phyloP scores from a whole-genome alignment of 2,329 filamentous ascomycete genomes.

The Neoscytalidium dimidiatum region DNA sequence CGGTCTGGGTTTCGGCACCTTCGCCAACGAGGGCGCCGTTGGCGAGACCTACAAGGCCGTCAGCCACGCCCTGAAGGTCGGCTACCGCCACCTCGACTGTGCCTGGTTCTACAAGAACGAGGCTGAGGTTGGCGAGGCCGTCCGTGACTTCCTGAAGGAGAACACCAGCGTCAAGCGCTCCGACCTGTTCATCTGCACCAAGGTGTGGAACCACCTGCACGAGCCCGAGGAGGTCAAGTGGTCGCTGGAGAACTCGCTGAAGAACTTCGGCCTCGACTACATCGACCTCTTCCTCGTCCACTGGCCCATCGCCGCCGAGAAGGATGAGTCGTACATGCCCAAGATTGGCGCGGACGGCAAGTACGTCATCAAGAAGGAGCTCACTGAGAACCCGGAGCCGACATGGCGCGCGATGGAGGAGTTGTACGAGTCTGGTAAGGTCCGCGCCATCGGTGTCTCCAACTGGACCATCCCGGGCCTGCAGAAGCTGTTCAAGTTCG shows the following conservation, averaged over 20 bases:
- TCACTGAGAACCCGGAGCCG: constrained; percentile 67
- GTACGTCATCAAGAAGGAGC: constrained; percentile 64
- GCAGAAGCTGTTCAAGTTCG: constrained; percentile 66
- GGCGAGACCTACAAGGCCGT: constrained; percentile 58
- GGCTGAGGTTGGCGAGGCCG: constrained; percentile 66
- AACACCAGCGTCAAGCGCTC: constrained; percentile 57
- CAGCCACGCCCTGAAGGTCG: constrained; percentile 58
- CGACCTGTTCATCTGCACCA: constrained; percentile 73
- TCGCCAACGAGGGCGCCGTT: constrained; percentile 67
- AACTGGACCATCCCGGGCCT: constrained; percentile 71
- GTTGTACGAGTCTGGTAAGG: constrained; percentile 61
- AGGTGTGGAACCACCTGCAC: constrained; percentile 62
- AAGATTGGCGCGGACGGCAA: constrained; percentile 58
- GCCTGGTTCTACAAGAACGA: constrained; percentile 75
- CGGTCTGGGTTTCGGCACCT: constrained; percentile 72
- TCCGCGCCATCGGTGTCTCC: constrained; percentile 69
- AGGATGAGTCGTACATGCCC: constrained; percentile 54
- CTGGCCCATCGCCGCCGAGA: constrained; percentile 55
- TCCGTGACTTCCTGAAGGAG: constrained; percentile 59
- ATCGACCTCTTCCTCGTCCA: constrained; percentile 74
- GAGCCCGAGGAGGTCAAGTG: constrained; percentile 62
- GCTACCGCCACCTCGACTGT: constrained; percentile 68
- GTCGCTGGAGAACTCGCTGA: constrained; percentile 62
- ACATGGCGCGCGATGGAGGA: constrained; percentile 71
- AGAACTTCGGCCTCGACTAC: constrained; percentile 62